Percentiles rank a stretch among this genome's conserved stretches.
Conservation (phyloP, 176 grass and related monocot species). For the Avena atlantica region DNA sequence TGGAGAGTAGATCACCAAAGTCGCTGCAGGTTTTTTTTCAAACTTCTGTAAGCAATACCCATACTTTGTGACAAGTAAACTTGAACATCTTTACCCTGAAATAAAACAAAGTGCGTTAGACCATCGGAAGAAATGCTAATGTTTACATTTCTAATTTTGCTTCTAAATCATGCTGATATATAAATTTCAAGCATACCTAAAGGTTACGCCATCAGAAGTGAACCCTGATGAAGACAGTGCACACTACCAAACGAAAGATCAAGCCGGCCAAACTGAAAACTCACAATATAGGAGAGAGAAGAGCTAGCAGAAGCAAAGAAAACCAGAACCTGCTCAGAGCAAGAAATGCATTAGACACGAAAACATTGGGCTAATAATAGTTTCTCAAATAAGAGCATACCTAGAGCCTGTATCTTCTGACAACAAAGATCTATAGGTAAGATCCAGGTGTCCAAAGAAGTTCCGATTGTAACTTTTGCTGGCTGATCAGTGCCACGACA, state of each 20-base stretch:
- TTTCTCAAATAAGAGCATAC: slow-evolving; percentile 45
- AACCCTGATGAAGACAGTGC: slow-evolving; percentile 24
- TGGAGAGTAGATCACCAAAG: slow-evolving; percentile 54
- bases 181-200: slow-evolving; percentile 31
- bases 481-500: slow-evolving; percentile 51
- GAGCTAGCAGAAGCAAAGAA: slow-evolving; percentile 40
- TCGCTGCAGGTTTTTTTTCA: slow-evolving; percentile 43
- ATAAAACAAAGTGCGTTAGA: slow-evolving; percentile 31
- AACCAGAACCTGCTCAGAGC: slow-evolving; percentile 44
- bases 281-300: slow-evolving; percentile 14
- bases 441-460: slow-evolving; percentile 54
- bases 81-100: slow-evolving; percentile 40
- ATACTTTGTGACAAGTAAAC: slow-evolving; percentile 49
- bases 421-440: slow-evolving; percentile 32
- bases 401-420: slow-evolving; percentile 42
- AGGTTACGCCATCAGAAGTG: slow-evolving; percentile 39
- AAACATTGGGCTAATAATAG: background rate
- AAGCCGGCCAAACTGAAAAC: slow-evolving; percentile 30
- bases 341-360: slow-evolving; percentile 7
- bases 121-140: background rate
- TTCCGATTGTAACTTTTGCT: slow-evolving; percentile 47
- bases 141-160: background rate
- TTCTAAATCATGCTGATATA: background rate
- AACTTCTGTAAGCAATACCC: slow-evolving; percentile 57
- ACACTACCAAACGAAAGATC: slow-evolving; percentile 25